Evolutionary conservation across 176 grass and related monocot genomes (phyloP), one percentile per base, ranked within the genome.

Genomic region (Triticum monococcum): DNA sequence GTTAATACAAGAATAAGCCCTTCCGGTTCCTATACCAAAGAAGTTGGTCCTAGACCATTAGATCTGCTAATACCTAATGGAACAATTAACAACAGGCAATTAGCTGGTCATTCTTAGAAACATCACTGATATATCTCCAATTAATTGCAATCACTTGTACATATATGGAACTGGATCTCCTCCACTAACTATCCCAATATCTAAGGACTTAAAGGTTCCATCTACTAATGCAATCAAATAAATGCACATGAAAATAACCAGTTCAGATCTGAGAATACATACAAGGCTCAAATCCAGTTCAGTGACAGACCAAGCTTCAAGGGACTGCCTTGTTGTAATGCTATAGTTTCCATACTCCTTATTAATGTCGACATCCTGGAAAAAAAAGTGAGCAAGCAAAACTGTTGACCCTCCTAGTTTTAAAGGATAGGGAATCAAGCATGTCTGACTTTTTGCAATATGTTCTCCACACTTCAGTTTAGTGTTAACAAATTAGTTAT

Each of bases 281-380:
- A 95, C 96, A 84, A 98, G 93, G 86, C 90, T 89, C 81, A 95
- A 83, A 86, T 98, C 92, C 77, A 98, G 28, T 82, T 95, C 90
- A 33, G 61, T 57, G 37, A 82, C 88, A 79, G 86, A 88, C 96
- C 96, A 98, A 82, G 90, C 86, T 92, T 98, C 96, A 88, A 98
- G 91, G 78, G 96, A 98, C 38, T 92, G 96, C 81, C 88, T 98
- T 71, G 93, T 98, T 78, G 86, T 59, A 43, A 80, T 36, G 64
- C 79, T 95, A 70, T 92, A 98, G 46, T 88, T 92, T 86, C 88
- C 87, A 75, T 95, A 98, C 26, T 90, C 86, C 70, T 84, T 91
- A 81, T 89, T 45, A 88, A 95, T 92, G 79, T 98, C 91, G 40
- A 92, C 63, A 75, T 80, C 86, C 96, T 98, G 80, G 35, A 12